Evolutionary conservation across 129 eudicot species (phyloP).

Genomic region (Artemisia annua): DNA sequence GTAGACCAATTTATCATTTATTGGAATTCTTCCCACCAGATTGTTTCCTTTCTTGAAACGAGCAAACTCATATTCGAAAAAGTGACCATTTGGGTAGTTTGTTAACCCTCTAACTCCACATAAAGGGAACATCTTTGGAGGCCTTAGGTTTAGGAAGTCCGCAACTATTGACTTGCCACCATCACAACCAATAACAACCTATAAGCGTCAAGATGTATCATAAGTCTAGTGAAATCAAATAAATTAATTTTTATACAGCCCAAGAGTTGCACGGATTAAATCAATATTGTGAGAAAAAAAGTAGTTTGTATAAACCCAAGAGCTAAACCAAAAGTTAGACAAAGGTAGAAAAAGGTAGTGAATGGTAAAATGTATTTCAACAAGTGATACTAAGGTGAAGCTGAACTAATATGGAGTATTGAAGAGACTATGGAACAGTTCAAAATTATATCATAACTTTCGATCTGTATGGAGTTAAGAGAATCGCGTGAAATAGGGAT

Average conservation of each 20-base stretch:
- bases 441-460: no score
- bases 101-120: slow-evolving; percentile 52
- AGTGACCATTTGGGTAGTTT: slow-evolving; percentile 57
- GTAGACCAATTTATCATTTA: slow-evolving; percentile 46
- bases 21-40: slow-evolving; percentile 48
- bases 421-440: no score
- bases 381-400: no score
- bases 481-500: no score
- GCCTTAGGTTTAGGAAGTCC: slow-evolving; percentile 46
- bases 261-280: neutral
- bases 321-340: no score
- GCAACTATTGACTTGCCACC: slow-evolving; percentile 54
- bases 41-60: slow-evolving; percentile 32
- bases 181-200: slow-evolving; percentile 72
- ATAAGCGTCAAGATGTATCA: slow-evolving; percentile 3
- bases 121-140: slow-evolving; percentile 34
- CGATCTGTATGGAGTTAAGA: no score
- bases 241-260: neutral
- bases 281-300: neutral
- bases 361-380: no score
- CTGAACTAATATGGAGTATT: no score
- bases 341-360: no score
- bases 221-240: neutral
- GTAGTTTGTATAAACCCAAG: neutral
- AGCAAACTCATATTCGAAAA: slow-evolving; percentile 37